These are phyloP conservation scores for Leptosphaerulina australis DNA, from an alignment of 2,329 filamentous ascomycete species.

Conservation along the genomic window DNA sequence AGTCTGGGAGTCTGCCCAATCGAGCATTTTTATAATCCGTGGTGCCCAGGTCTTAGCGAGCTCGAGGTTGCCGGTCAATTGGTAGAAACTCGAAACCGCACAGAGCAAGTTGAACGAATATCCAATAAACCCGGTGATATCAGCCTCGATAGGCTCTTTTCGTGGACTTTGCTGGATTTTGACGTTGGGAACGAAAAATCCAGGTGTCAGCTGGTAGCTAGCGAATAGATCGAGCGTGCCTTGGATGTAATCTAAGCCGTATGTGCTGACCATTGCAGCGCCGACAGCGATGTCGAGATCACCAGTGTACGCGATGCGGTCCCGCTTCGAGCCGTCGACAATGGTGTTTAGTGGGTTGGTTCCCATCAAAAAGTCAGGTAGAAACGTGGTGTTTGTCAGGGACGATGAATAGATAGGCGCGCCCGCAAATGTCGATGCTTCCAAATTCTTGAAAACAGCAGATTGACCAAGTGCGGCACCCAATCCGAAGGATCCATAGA, in stretches of 20 bases:
- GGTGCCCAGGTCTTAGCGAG: constrained; percentile 40
- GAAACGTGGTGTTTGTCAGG: constrained; percentile 34
- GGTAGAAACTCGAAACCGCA: constrained; percentile 37
- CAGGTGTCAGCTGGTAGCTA: constrained; percentile 36
- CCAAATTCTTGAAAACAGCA: constrained; percentile 34
- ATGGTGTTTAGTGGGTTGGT: constrained; percentile 41
- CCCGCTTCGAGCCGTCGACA: constrained; percentile 48
- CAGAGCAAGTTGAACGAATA: constrained; percentile 44
- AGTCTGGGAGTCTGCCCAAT: constrained; percentile 45
- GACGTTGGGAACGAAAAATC: constrained; percentile 44
- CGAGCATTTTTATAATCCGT: constrained; percentile 38
- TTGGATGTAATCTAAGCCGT: constrained; percentile 32
- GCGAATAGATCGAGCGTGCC: constrained; percentile 40
- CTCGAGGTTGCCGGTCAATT: constrained; percentile 33
- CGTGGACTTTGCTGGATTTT: constrained; percentile 43
- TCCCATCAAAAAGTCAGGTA: constrained; percentile 47
- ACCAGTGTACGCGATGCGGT: constrained; percentile 44
- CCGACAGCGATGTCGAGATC: constrained; percentile 41
- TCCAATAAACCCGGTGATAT: constrained; percentile 44
- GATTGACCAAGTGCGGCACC: constrained; percentile 42
- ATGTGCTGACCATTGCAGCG: constrained; percentile 37
- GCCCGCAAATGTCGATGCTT: constrained; percentile 8
- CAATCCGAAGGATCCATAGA: constrained; percentile 43
- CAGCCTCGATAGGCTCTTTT: constrained; percentile 21
- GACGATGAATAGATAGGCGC: constrained; percentile 30